Base-by-base conservation (phyloP, 306 rosid species). In the Coriaria nepalensis region DNA sequence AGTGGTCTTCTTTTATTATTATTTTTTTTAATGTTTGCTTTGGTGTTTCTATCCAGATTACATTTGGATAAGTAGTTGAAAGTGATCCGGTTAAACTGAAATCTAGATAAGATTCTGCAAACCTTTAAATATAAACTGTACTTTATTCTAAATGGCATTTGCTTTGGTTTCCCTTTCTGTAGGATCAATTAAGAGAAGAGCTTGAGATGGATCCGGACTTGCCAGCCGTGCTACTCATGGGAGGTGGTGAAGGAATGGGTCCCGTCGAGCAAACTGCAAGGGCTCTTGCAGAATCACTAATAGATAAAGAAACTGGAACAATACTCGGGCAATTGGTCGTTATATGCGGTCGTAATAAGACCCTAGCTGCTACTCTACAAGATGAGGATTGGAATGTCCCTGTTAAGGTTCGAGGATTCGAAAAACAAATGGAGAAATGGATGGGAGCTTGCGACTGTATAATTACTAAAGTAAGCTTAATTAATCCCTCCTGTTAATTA, bases 361-460 rank as follows among this genome's bases (percentile, higher is more conserved):
- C 11, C 45, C 76, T 92, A 11, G 80, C 50, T 32, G 59, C 93
- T 9, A 49, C 75, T 2, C 93, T 92, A 44, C 74, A 79, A 64
- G 49, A 79, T 7, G 62, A 77, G 34, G 73, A 79, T 49, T 92
- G 94, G 94, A 85, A 82, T 46, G 67, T 92, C 47, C 93, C 98
- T 37, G 47, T 67, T 43, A 37, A 90, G 98, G 46, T 92, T 32
- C 80, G 93, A 75, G 98, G 98, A 34, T 92, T 92, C 43, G 93
- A 82, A 69, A 92, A 70, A 9, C 78, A 72, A 34, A 92, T 92
- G 98, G 81, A 80, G 57, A 85, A 85, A 67, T 92, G 98, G 98
- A 92, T 92, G 98, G 94, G 96, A 71, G 94, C 96, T 64, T 85
- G 87, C 69, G 98, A 92, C 54, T 92, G 98, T 81, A 85, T 92